These are phyloP conservation scores for Fusarium haematococcum DNA, from an alignment of 2,329 filamentous ascomycete genomes.

Conservation along the genomic window DNA sequence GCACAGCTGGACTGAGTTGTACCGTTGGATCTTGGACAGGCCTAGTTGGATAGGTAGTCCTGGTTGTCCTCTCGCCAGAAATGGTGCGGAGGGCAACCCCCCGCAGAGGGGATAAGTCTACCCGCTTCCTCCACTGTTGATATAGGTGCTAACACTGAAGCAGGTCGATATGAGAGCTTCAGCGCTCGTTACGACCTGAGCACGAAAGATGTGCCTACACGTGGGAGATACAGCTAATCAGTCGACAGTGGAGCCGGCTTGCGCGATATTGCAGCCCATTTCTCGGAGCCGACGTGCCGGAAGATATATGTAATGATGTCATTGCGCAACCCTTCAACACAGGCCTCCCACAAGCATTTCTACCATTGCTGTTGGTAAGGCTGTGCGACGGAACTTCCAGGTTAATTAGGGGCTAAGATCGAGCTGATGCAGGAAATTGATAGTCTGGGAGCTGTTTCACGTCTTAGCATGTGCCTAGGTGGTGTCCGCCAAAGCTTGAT, in stretches of 20 bases:
- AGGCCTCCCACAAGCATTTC: conserved; percentile 3
- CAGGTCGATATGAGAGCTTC: conserved; percentile 26
- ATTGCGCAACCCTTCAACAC: conserved; percentile 11
- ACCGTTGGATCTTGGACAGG: conserved; percentile 41
- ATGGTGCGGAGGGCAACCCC: conserved; percentile 63
- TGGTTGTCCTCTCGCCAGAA: conserved; percentile 63
- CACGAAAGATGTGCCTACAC: not conserved
- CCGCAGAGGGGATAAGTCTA: conserved; percentile 63
- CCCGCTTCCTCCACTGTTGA: conserved; percentile 24
- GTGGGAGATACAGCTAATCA: not conserved
- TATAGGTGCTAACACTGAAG: conserved; percentile 43
- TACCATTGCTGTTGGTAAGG: not conserved
- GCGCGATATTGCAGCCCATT: conserved; percentile 2
- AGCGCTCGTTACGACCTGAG: not conserved
- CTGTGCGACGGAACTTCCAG: not conserved
- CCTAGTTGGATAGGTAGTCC: conserved; percentile 54
- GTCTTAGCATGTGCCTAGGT: not conserved
- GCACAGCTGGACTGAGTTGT: conserved; percentile 35
- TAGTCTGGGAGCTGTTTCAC: conserved; percentile 4
- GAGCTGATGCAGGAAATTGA: not conserved
- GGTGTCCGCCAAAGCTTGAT: conserved; percentile 20
- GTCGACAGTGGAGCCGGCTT: conserved; percentile 16
- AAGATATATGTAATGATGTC: conserved; percentile 25
- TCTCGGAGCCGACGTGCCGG: conserved; percentile 18
- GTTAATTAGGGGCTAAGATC: conserved; percentile 1